Percentiles rank a stretch among this genome's conserved stretches.
phyloP scores from a whole-genome alignment of 139 green algal genomes.

The Haematococcus lacustris region DNA sequence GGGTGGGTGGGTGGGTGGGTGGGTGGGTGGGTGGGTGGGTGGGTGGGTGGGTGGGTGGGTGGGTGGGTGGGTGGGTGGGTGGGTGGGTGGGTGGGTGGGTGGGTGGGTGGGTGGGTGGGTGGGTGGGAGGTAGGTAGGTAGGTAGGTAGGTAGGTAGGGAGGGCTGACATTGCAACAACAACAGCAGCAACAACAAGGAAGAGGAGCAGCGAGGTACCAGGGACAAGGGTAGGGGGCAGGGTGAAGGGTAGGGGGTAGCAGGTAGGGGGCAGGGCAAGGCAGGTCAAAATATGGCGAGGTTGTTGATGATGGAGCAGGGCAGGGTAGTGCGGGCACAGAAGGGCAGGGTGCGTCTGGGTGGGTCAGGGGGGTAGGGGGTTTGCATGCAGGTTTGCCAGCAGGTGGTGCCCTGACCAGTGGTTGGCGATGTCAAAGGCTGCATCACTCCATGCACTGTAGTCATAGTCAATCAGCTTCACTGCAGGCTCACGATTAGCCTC shows the following conservation, averaged over 20 bases:
- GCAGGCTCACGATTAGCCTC: not conserved
- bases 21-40: no score
- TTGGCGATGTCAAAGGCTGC: constrained; percentile 66
- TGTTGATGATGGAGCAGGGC: not conserved
- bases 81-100: no score
- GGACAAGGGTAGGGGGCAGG: not conserved
- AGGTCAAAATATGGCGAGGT: not conserved
- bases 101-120: no score
- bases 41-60: no score
- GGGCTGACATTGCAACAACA: not conserved
- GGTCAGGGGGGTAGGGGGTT: not conserved
- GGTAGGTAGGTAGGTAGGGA: no score
- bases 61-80: no score
- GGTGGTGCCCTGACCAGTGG: constrained; percentile 41
- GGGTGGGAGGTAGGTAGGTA: no score
- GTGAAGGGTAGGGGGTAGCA: not conserved
- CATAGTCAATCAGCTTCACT: constrained; percentile 66
- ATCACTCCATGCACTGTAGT: constrained; percentile 41
- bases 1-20: no score
- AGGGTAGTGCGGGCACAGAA: not conserved
- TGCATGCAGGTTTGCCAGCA: not conserved
- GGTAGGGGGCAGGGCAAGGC: not conserved
- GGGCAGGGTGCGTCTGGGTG: not conserved
- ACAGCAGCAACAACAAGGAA: not conserved
- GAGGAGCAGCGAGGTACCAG: not conserved